Conservation (phyloP, 2,329 filamentous ascomycete genomes). For the Fonsecaea multimorphosa region DNA sequence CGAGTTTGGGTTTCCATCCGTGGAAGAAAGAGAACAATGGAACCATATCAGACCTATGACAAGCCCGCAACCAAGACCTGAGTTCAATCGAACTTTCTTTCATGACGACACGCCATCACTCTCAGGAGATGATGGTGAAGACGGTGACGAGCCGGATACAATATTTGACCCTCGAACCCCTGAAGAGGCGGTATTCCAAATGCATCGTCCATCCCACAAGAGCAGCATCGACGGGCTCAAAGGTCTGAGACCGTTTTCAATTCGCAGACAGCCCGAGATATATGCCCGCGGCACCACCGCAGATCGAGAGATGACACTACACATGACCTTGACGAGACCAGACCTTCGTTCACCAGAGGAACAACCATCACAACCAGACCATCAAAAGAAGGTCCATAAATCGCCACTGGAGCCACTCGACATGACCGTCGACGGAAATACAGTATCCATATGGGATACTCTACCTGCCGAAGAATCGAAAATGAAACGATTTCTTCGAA, state of each 20-base stretch:
- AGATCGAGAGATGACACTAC: slow-evolving; percentile 89
- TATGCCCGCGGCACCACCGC: slow-evolving; percentile 61
- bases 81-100: slow-evolving; percentile 60
- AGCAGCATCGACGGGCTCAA: slow-evolving; percentile 27
- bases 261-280: slow-evolving; percentile 42
- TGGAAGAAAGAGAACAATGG: slow-evolving; percentile 41
- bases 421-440: slow-evolving; percentile 55
- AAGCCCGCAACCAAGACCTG: slow-evolving; percentile 50
- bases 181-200: slow-evolving; percentile 37
- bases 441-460: slow-evolving; percentile 51
- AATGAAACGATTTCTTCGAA: slow-evolving; percentile 54
- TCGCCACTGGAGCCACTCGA: slow-evolving; percentile 63
- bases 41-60: slow-evolving; percentile 34
- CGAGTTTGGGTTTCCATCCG: slow-evolving; percentile 82
- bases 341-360: slow-evolving; percentile 72
- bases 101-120: slow-evolving; percentile 55
- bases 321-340: slow-evolving; percentile 91
- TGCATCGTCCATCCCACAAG: slow-evolving; percentile 29
- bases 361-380: slow-evolving; percentile 65
- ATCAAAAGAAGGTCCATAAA: slow-evolving; percentile 65
- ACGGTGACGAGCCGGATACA: slow-evolving; percentile 35
- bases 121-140: slow-evolving; percentile 47
- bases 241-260: slow-evolving; percentile 25
- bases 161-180: slow-evolving; percentile 40
- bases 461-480: slow-evolving; percentile 48